Evolutionary conservation across 176 grass and related monocot genomes (phyloP).

Genomic region (Aegilops tauschii): DNA sequence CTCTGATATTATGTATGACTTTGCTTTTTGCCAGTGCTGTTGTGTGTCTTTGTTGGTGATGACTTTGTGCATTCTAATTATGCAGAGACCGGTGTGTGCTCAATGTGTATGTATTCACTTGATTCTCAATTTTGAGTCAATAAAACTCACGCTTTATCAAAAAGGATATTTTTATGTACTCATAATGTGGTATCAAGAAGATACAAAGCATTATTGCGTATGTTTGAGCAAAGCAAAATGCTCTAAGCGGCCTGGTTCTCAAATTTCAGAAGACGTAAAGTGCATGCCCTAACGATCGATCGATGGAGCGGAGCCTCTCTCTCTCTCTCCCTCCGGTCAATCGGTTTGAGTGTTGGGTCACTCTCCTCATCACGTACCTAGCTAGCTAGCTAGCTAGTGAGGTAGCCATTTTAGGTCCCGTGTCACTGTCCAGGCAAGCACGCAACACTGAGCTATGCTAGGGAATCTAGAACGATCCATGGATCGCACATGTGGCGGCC

Average conservation of each 20-base stretch:
- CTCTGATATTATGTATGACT: too few relatives aligned
- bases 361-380: background rate
- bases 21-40: too few relatives aligned
- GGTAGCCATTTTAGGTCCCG: slow-evolving; percentile 30
- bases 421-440: slow-evolving; percentile 46
- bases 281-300: background rate
- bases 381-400: background rate
- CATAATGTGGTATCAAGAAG: too few relatives aligned
- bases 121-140: too few relatives aligned
- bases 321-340: background rate
- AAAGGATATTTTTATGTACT: too few relatives aligned
- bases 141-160: too few relatives aligned
- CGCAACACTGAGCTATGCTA: background rate
- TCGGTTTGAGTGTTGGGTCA: slow-evolving; percentile 13
- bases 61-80: too few relatives aligned
- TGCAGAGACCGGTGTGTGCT: too few relatives aligned
- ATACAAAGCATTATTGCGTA: too few relatives aligned
- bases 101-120: too few relatives aligned
- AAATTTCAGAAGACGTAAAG: background rate
- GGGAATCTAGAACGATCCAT: background rate
- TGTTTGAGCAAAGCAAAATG: too few relatives aligned
- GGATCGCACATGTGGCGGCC: background rate
- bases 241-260: background rate
- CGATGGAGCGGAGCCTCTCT: background rate
- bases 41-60: too few relatives aligned